Conservation (phyloP, 352 stramenopile genomes). For the Peronospora farinosa region DNA sequence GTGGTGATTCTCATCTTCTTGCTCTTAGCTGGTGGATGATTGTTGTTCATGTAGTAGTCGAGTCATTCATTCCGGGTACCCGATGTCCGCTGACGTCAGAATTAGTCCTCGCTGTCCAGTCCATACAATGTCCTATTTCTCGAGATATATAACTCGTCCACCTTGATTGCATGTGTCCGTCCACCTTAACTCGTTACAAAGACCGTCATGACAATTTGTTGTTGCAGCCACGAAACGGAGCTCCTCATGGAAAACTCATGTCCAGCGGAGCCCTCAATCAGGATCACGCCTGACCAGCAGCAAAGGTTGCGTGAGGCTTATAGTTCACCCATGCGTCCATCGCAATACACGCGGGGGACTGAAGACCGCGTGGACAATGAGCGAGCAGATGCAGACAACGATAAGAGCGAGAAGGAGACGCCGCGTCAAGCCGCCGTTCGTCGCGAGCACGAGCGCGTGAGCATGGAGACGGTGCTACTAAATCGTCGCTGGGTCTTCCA, state of each 20-base stretch:
- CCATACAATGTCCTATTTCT: no score
- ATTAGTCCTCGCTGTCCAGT: not conserved
- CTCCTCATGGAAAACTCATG: constrained; percentile 19
- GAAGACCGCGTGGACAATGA: constrained; percentile 5
- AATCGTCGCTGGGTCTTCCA: constrained; percentile 48
- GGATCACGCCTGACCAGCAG: constrained; percentile 17
- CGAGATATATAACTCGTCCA: no score
- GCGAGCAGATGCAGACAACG: not conserved
- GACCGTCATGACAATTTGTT: constrained; percentile 24
- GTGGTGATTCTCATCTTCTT: constrained; percentile 85
- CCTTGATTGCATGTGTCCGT: not conserved
- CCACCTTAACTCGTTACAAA: no score
- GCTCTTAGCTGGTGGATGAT: constrained; percentile 61
- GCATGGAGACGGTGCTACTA: constrained; percentile 52
- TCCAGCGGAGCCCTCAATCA: constrained; percentile 1
- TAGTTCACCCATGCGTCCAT: constrained; percentile 33
- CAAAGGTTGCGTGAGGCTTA: constrained; percentile 30
- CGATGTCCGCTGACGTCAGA: not conserved
- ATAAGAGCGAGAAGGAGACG: constrained; percentile 10
- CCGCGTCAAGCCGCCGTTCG: constrained; percentile 16
- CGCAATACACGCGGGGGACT: constrained; percentile 28
- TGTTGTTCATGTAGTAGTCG: constrained; percentile 4
- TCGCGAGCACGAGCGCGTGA: constrained; percentile 29
- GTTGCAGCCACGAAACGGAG: constrained; percentile 8
- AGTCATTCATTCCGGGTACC: constrained; percentile 11